Evolutionary conservation across 2,329 filamentous ascomycete species (phyloP), one percentile per base, ranked within the genome.

Genomic region (Pseudopyrenochaeta lycopersici): DNA sequence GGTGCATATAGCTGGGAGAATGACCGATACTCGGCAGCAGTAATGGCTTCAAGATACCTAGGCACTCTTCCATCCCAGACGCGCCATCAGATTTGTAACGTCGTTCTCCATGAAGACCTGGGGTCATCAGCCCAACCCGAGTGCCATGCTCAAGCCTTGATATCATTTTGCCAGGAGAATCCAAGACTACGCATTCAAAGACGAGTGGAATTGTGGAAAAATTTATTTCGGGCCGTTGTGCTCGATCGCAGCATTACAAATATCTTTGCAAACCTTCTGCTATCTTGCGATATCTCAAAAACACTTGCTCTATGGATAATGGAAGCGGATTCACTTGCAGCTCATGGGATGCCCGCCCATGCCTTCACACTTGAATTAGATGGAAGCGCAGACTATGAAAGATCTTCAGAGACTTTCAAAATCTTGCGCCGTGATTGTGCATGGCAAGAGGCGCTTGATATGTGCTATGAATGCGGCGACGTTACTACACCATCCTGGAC

Each of bases 281-380:
- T 15, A 2, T 36, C 35, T 2, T 14, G 20, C 30, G 1, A 30
- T 33, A 14, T 29, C 44, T 17, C 36, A 7, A 39, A 15, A 14
- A 11, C 18, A 5, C 17, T 39, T 10, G 36, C 18, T 3, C 6
- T 15, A 3, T 62, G 52, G 56, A 45, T 59, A 11, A 21, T 30
- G 12, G 58, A 62, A 27, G 49, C 49, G 2, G 7, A 49, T 1
- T 31, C 29, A 15, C 41, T 58, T 7, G 39, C 31, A 2, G 35
- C 35, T 1, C 39, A 44, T 7, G 58, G 58, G 5, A 58, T 61
- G 58, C 55, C 55, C 2, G 2, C n/a, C 14, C 15, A 32, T 3
- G 52, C 55, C 1, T 61, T 45, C 29, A 46, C 39, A 2, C 38
- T 62, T 12, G 31, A 54, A 2, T 23, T 62, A 4, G 55, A 62